A percentile compares a stretch with the other conserved stretches of the same genome.
Evolutionary conservation across 2,329 filamentous ascomycete species (phyloP).

Genomic region (Colletotrichum sp.): DNA sequence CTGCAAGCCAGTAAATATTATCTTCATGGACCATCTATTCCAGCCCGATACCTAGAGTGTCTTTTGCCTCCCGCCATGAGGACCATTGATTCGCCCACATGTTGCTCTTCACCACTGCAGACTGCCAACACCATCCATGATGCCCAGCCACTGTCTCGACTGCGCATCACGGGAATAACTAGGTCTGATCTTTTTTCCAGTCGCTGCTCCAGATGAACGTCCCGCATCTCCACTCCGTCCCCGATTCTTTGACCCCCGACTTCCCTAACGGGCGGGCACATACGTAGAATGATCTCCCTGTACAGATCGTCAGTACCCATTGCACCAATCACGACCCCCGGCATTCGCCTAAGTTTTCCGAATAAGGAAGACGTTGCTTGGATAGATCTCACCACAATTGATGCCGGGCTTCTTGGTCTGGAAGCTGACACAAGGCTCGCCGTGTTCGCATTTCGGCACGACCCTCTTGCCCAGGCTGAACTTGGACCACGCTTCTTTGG

Average conservation of each 20-base stretch:
- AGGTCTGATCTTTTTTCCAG: slow-evolving; percentile 44
- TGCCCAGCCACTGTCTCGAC: not conserved
- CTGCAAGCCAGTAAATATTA: not conserved
- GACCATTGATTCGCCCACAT: not conserved
- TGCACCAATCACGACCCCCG: not conserved
- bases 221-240: slow-evolving; percentile 84
- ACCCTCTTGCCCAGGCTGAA: slow-evolving; percentile 74
- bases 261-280: slow-evolving; percentile 79
- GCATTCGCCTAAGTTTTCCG: not conserved
- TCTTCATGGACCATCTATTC: not conserved
- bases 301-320: slow-evolving; percentile 21
- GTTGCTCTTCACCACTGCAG: not conserved
- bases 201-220: slow-evolving; percentile 80
- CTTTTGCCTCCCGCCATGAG: not conserved
- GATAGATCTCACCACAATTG: slow-evolving; percentile 67
- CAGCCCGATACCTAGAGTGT: not conserved
- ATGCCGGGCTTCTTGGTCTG: slow-evolving; percentile 88
- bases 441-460: slow-evolving; percentile 83
- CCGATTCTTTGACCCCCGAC: slow-evolving; percentile 82
- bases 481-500: slow-evolving; percentile 85
- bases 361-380: not conserved
- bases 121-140: not conserved
- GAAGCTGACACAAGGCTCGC: slow-evolving; percentile 83
- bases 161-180: not conserved
- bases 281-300: slow-evolving; percentile 68